Percentiles rank a stretch among this genome's conserved stretches.
These are phyloP conservation scores for Cutaneotrichosporon cyanovorans DNA, from an alignment of 1,284 basidiomycete genomes.

Conservation along the genomic window DNA sequence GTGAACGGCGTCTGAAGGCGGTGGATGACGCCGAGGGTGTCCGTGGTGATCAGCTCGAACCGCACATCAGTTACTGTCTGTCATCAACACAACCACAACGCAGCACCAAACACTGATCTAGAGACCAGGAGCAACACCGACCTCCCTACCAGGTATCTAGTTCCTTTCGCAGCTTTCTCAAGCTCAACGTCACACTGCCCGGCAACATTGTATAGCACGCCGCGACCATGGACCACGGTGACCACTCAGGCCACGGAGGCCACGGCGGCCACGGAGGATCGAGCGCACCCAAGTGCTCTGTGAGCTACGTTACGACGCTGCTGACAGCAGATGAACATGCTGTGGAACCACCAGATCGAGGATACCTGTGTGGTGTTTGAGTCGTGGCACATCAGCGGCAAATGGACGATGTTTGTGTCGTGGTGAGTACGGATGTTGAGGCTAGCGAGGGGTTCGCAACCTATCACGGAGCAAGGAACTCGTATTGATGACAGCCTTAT, in stretches of 20 bases:
- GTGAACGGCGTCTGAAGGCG: no score
- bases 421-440: constrained; percentile 21
- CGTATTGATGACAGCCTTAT: constrained; percentile 21
- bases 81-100: no score
- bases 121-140: no score
- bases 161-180: no score
- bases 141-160: no score
- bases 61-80: no score
- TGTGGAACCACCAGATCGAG: constrained; percentile 43
- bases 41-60: no score
- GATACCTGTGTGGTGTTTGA: constrained; percentile 42
- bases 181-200: neutral
- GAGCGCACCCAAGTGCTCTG: constrained; percentile 14
- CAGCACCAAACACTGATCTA: no score
- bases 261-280: constrained; percentile 6
- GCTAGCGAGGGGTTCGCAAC: no score
- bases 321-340: constrained; percentile 44
- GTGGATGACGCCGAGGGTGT: no score
- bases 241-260: constrained; percentile 10
- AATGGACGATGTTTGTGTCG: constrained; percentile 37
- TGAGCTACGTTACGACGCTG: neutral
- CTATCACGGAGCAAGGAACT: neutral
- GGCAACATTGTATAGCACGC: no score
- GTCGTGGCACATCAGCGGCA: constrained; percentile 40
- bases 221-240: constrained; percentile 19